Evolutionary conservation across 768 basidiomycete genomes (phyloP), one percentile per base, ranked within the genome.

Genomic region (Russula brevipes): DNA sequence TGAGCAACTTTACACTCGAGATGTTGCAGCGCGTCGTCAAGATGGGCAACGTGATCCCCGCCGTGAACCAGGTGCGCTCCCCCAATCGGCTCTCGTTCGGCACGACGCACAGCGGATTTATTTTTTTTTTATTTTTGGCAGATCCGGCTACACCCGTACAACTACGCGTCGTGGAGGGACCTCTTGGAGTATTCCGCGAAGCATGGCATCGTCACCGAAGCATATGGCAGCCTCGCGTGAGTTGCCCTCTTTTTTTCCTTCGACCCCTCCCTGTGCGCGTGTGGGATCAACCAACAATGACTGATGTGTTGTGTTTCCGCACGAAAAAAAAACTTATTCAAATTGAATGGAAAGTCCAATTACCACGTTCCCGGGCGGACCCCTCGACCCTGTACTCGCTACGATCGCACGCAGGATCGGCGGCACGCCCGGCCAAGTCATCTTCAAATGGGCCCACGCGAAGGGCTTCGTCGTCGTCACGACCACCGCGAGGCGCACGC

Each of bases 101-200:
- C 5, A 16, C 12, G 2, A 1, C 14, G 10, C 5, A 42, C 12
- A 42, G 24, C 24, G 24, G 24, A 24, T 24, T 24, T 24, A 24
- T 24, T 24, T 24, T 24, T 24, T 24, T 1, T 24, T 24, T n/a
- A 16, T 35, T 19, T 41, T 42, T 35, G 38, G 5, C 60, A 89
- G 85, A 85, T 90, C 54, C 79, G 80, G 62, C 75, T 89, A 38
- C 85, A 89, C 70, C 87, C 89, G 11, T 90, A 88, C 70, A 82
- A 88, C 57, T 86, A 84, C 76, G 79, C 82, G 39, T 77, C 81
- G 19, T 81, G 81, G 45, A 79, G 83, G 64, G 80, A 80, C 4
- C 76, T 87, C 42, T 75, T 88, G 58, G 78, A 81, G 39, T 81
- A 80, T 60, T 76, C 81, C 65, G 73, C 77, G 35, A 76, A 85